Percentiles rank a stretch among this genome's conserved stretches.
These are phyloP conservation scores for Thermomyces lanuginosus DNA, from an alignment of 2,329 filamentous ascomycete species.

Conservation along the genomic window DNA sequence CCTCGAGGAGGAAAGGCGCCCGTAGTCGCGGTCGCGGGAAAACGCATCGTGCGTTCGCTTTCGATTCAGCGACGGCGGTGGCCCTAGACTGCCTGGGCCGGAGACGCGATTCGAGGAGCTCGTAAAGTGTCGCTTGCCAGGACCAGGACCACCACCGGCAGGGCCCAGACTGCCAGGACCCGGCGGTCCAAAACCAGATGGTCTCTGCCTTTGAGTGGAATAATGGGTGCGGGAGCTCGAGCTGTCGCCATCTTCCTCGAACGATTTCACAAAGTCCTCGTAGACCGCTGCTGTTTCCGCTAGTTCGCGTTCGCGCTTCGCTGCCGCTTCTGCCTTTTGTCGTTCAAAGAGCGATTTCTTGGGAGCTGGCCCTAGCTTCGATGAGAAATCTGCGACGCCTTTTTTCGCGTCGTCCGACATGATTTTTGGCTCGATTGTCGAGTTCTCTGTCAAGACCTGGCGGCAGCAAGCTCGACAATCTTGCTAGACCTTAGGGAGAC, in stretches of 20 bases:
- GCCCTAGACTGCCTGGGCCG: conserved; percentile 35
- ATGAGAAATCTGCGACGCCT: conserved; percentile 52
- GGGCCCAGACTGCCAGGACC: conserved; percentile 18
- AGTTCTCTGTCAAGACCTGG: no score
- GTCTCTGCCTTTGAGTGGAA: conserved; percentile 11
- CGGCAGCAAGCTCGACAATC: no score
- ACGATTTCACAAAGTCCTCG: conserved; percentile 69
- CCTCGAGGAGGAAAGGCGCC: conserved; percentile 27
- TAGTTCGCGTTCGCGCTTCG: conserved; percentile 67
- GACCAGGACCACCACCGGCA: conserved; percentile 19
- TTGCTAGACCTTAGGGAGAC: no score
- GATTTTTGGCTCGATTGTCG: no score
- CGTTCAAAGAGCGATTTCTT: conserved; percentile 81
- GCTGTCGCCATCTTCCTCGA: conserved; percentile 28
- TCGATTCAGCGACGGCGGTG: conserved; percentile 23
- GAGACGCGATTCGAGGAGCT: conserved; percentile 29
- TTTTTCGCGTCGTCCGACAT: conserved; percentile 28
- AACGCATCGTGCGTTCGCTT: conserved; percentile 31
- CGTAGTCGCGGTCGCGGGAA: conserved; percentile 22
- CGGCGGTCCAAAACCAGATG: conserved; percentile 15
- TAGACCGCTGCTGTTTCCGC: conserved; percentile 77
- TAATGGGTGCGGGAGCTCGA: conserved; percentile 8
- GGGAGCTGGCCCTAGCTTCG: conserved; percentile 61
- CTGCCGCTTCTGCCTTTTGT: conserved; percentile 76
- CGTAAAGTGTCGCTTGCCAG: conserved; percentile 47